These are phyloP conservation scores for Lonicera japonica DNA, from an alignment of 129 eudicot genomes.

Conservation along the genomic window DNA sequence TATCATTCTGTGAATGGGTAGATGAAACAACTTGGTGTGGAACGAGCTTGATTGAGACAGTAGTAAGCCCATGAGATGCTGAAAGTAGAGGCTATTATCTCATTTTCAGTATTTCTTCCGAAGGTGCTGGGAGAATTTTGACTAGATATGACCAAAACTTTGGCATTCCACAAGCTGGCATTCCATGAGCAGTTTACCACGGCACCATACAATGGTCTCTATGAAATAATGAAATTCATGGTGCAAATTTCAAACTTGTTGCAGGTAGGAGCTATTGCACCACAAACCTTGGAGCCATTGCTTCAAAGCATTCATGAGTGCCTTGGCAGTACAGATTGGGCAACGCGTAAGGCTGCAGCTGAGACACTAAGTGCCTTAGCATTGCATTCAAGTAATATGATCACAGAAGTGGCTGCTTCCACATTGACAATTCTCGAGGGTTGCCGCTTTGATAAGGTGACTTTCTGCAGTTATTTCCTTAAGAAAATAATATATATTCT, in stretches of 20 bases:
- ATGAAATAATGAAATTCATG: too few species aligned
- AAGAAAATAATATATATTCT: too few species aligned
- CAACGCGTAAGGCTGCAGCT: slow-evolving; percentile 96
- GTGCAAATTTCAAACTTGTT: slow-evolving; percentile 10
- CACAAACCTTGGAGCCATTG: slow-evolving; percentile 69
- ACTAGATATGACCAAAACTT: too few species aligned
- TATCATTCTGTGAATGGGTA: not conserved
- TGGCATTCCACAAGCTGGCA: too few species aligned
- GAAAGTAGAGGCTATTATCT: too few species aligned
- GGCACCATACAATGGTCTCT: too few species aligned
- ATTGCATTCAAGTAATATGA: slow-evolving; percentile 53
- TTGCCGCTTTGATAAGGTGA: slow-evolving; percentile 89
- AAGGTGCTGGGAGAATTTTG: too few species aligned
- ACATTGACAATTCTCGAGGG: slow-evolving; percentile 71
- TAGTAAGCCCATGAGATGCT: too few species aligned
- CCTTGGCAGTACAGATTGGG: slow-evolving; percentile 82
- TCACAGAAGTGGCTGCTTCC: slow-evolving; percentile 46
- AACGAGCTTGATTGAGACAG: too few species aligned
- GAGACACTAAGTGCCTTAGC: slow-evolving; percentile 73
- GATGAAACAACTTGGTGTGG: not conserved
- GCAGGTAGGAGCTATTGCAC: slow-evolving; percentile 91
- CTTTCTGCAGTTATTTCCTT: too few species aligned
- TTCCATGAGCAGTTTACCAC: too few species aligned
- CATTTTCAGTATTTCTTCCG: too few species aligned
- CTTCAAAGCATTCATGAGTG: slow-evolving; percentile 87